Evolutionary conservation across 257 asterid genomes (phyloP), one percentile per base, ranked within the genome.

Genomic region (Scutellaria minor): DNA sequence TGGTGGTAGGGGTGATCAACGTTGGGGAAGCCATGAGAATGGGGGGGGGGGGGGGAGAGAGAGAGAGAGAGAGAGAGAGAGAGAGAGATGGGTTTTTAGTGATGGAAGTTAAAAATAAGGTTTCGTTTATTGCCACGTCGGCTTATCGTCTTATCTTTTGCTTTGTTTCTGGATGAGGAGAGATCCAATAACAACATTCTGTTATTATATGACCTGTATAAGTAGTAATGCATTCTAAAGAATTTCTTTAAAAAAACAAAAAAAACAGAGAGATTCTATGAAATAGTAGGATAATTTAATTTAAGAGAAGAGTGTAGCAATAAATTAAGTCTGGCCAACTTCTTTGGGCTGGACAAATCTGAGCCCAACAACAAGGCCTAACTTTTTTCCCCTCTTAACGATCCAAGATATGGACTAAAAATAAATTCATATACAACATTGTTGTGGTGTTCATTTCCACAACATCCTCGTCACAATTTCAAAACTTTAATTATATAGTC

Each of bases 131-230:
- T 57, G 93, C 82, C 91, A 89, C 87, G 93, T 85, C 5, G 88
- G 79, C 92, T 85, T 86, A 90, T 92, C 98, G 71, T 72, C 95
- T 92, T 88, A 92, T 90, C 98, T 77, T 39, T 10, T 70, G 41
- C 27, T 68, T 73, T 66, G 78, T 82, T 84, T 75, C 70, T 82
- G 96, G 91, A 77, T 80, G 91, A 77, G 87, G 59, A 14, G 76
- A 41, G 57, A 53, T 41, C 77, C 71, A 73, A 52, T 63, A 3
- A 37, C 11, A 3, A 37, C 7, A 48, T 71, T 60, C 14, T 41
- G 14, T 12, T 24, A 3, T 13, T 41, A 12, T 13, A 24, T 57
- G 64, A 68, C 53, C 9, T 53, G 63, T 68, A 45, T 24, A 6
- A 46, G 3, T 15, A 11, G n/a, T n/a, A 14, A 52, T 5, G 6